Conservation (phyloP, 495 filamentous ascomycete genomes). For the Lentithecium fluviatile region DNA sequence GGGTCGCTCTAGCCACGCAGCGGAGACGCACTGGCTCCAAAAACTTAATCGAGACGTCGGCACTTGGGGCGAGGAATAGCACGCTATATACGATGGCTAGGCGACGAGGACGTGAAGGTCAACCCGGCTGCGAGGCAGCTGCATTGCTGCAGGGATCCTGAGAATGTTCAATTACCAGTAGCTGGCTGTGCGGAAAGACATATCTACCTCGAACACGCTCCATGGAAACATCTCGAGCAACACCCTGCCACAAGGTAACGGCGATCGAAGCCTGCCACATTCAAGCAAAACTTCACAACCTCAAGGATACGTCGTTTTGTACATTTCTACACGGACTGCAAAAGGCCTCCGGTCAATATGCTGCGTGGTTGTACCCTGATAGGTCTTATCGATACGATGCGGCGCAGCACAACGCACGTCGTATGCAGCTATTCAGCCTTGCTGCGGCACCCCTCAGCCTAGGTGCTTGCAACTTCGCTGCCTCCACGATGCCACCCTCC, state of each 20-base stretch:
- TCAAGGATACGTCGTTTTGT: background rate
- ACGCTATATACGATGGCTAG: too few species aligned
- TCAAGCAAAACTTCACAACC: background rate
- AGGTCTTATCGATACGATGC: slow-evolving; percentile 6
- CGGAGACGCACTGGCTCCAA: slow-evolving; percentile 3
- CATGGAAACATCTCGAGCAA: too few species aligned
- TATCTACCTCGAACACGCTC: too few species aligned
- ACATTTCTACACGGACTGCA: too few species aligned
- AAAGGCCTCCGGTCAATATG: background rate
- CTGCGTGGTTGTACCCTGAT: background rate
- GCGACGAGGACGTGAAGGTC: too few species aligned
- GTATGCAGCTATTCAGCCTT: slow-evolving; percentile 15
- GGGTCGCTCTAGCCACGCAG: slow-evolving; percentile 7
- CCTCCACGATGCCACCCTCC: background rate
- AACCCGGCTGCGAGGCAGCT: too few species aligned
- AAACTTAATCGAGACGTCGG: slow-evolving; percentile 8
- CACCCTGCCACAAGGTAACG: too few species aligned
- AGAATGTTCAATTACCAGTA: too few species aligned
- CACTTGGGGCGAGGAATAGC: background rate
- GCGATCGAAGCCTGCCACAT: background rate
- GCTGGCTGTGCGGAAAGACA: too few species aligned
- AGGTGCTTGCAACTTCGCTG: background rate
- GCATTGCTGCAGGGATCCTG: too few species aligned
- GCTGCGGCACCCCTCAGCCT: slow-evolving; percentile 8
- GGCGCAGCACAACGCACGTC: slow-evolving; percentile 2